A percentile compares a stretch with the other conserved stretches of the same genome.
Conservation (phyloP, 2,329 filamentous ascomycete species). For the Colletotrichum eremochloae region DNA sequence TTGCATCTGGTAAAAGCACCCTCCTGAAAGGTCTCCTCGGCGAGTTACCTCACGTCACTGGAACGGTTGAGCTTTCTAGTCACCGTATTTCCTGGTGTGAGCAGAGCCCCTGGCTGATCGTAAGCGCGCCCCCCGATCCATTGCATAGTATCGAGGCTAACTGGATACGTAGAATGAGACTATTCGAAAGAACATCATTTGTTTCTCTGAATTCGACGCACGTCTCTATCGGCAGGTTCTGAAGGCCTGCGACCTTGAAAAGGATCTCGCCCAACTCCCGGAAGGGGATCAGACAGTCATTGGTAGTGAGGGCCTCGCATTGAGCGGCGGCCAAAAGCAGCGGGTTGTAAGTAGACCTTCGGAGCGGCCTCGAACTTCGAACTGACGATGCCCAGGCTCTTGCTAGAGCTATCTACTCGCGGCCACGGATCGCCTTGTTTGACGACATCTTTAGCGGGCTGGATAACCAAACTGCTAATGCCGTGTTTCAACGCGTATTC, state of each 20-base stretch:
- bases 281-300: conserved; percentile 55
- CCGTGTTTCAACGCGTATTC: conserved; percentile 51
- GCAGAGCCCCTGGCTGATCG: conserved; percentile 53
- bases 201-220: conserved; percentile 47
- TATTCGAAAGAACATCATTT: conserved; percentile 53
- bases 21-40: conserved; percentile 57
- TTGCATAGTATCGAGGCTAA: neutral
- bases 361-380: too few species aligned
- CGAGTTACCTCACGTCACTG: conserved; percentile 46
- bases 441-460: conserved; percentile 57
- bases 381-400: conserved; percentile 48
- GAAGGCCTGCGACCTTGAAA: conserved; percentile 51
- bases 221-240: conserved; percentile 47
- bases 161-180: conserved; percentile 47
- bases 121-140: conserved; percentile 24
- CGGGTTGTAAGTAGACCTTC: conserved; percentile 50
- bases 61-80: conserved; percentile 41
- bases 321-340: conserved; percentile 63
- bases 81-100: conserved; percentile 49
- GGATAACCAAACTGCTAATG: conserved; percentile 51
- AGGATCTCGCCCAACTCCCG: conserved; percentile 51
- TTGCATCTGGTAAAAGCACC: conserved; percentile 61
- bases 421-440: conserved; percentile 50
- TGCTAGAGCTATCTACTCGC: conserved; percentile 55
- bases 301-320: conserved; percentile 59